Base-by-base conservation (phyloP, 2,329 filamentous ascomycete genomes). In the Xylaria sp. region DNA sequence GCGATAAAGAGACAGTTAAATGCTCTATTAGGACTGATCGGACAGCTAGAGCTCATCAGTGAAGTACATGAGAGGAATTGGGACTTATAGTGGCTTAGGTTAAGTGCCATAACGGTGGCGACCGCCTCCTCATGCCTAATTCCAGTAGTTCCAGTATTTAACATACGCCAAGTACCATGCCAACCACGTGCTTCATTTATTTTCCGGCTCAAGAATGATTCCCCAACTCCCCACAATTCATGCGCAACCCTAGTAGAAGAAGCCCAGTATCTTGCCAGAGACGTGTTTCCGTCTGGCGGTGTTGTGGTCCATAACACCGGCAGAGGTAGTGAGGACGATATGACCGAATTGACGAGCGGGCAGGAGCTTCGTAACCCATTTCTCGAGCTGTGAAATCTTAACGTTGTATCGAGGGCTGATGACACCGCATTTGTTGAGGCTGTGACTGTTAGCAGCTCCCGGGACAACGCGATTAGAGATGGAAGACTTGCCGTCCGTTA, bases 331-430 rank as follows among this genome's bases (percentile, higher is more conserved):
- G 31, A 66, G 64, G 33, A 66, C 64, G 49, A 66, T 63, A 55
- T 66, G 64, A 49, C 64, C 64, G 59, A 66, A 66, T 29, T 66
- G 64, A 66, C 64, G 64, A 22, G 64, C 54, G 36, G 64, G 64
- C 5, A 66, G 54, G 25, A 66, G 64, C 59, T 63, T 62, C 10
- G 47, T 63, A 44, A 66, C 64, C 64, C 64, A 66, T 39, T 66
- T 66, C 64, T 66, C 64, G 2, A 66, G 10, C 31, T 66, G 39
- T 33, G 55, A 45, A 27, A 66, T 62, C 63, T 66, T 66, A 47
- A 66, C 42, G 64, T 66, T 66, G 59, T 63, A 66, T 55, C 64
- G 64, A 31, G 64, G 64, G 64, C 49, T 66, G 39, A 66, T 66
- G 49, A 66, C 64, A 49, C 64, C 64, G 59, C 64, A 66, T 45